Evolutionary conservation across 163 green algal genomes (phyloP).

Genomic region (Prototheca cutis): DNA sequence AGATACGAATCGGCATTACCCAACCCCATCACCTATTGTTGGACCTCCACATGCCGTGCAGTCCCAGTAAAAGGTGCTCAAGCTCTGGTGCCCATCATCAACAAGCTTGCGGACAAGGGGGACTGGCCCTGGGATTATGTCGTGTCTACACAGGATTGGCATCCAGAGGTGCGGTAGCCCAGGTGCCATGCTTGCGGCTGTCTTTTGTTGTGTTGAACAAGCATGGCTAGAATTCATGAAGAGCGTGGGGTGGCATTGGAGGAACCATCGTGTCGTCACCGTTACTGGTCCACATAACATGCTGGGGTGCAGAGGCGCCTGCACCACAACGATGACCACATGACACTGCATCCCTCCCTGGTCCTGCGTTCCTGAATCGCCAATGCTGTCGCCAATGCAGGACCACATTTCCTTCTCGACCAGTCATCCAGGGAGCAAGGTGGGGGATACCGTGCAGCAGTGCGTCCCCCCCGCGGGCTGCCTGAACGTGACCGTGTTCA

Average conservation of each 20-base stretch:
- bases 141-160: not conserved
- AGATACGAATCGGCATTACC: no score
- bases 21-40: no score
- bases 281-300: no score
- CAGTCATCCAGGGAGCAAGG: not conserved
- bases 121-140: not conserved
- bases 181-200: not conserved
- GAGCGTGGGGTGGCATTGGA: no score
- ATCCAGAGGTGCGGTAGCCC: not conserved
- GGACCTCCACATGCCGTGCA: not conserved
- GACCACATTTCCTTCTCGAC: constrained; percentile 4
- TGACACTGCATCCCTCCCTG: no score
- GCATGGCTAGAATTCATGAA: no score
- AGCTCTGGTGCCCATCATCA: not conserved
- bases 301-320: no score
- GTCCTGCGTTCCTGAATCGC: no score
- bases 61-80: not conserved
- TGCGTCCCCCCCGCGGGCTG: not conserved
- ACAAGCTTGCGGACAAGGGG: not conserved
- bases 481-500: constrained; percentile 1
- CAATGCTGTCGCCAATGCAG: no score
- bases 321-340: not conserved
- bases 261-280: no score
- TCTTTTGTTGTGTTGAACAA: no score
- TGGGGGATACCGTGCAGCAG: not conserved